Percentiles rank a stretch among this genome's conserved stretches.
Evolutionary conservation across 305 asterid genomes (phyloP).

Genomic region (Solanum hybrid): DNA sequence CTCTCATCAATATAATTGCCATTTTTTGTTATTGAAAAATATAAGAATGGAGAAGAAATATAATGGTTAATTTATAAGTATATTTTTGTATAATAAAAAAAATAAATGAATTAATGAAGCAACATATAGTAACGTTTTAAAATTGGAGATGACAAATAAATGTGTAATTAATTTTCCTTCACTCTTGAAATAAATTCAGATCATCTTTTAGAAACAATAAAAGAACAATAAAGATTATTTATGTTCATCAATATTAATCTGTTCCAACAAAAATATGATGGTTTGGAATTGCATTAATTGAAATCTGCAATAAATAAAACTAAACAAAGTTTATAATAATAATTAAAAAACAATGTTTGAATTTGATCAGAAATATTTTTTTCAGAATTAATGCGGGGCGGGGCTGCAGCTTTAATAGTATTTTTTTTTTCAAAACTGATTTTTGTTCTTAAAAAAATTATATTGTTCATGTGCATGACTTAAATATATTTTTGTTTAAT

Average conservation of each 20-base stretch:
- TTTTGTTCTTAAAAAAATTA: neutral
- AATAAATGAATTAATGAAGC: neutral
- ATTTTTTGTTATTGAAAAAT: neutral
- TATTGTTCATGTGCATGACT: neutral
- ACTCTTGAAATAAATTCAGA: neutral
- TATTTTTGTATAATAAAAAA: too few relatives aligned
- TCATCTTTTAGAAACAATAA: neutral
- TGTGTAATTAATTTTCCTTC: neutral
- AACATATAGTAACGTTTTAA: neutral
- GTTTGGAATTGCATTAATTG: neutral
- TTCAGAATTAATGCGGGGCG: neutral
- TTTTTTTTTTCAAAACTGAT: neutral
- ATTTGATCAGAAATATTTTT: neutral
- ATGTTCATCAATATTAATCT: neutral
- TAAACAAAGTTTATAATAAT: neutral
- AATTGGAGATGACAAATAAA: neutral
- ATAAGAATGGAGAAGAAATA: neutral
- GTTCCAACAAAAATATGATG: neutral
- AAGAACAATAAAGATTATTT: neutral
- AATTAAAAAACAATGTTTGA: neutral
- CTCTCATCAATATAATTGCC: neutral
- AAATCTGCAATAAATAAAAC: neutral
- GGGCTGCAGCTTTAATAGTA: neutral
- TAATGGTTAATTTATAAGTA: neutral
- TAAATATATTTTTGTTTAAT: neutral